These are phyloP conservation scores for Kodamaea sp. DNA, from an alignment of 1,139 yeast genomes.

Conservation along the genomic window DNA sequence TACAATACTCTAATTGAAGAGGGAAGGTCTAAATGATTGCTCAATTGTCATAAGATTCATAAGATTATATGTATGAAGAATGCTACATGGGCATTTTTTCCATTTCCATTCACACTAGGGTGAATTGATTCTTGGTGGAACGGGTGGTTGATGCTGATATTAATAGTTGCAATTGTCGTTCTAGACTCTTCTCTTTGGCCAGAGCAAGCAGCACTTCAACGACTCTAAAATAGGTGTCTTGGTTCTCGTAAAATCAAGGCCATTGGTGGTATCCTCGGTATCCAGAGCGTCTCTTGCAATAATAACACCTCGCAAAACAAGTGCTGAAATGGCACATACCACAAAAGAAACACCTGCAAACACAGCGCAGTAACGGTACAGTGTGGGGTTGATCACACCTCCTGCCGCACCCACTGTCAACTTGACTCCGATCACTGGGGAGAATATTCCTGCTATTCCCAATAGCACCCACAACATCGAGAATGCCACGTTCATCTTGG, in stretches of 20 bases:
- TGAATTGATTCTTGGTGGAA: no score
- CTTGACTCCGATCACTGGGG: conserved; percentile 56
- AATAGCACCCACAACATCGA: conserved; percentile 49
- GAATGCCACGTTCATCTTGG: conserved; percentile 50
- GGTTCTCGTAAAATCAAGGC: conserved; percentile 18
- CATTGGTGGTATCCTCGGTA: conserved; percentile 19
- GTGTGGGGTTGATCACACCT: conserved; percentile 35
- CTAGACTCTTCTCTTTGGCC: conserved; percentile 2
- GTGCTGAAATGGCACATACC: conserved; percentile 39
- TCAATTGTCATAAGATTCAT: no score
- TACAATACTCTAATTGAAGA: no score
- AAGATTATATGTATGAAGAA: no score
- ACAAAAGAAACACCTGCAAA: conserved; percentile 54
- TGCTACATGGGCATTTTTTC: no score
- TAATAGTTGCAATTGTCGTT: neutral
- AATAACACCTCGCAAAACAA: conserved; percentile 50
- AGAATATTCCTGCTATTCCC: conserved; percentile 48
- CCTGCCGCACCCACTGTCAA: conserved; percentile 32
- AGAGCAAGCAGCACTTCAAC: conserved; percentile 16
- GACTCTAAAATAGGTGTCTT: conserved; percentile 19
- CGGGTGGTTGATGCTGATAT: no score
- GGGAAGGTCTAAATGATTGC: no score
- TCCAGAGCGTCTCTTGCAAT: conserved; percentile 41
- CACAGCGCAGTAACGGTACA: conserved; percentile 50
- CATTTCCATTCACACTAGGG: no score